Evolutionary conservation across 257 asterid species (phyloP), one percentile per base, ranked within the genome.

Genomic region (Jasminum sambac): DNA sequence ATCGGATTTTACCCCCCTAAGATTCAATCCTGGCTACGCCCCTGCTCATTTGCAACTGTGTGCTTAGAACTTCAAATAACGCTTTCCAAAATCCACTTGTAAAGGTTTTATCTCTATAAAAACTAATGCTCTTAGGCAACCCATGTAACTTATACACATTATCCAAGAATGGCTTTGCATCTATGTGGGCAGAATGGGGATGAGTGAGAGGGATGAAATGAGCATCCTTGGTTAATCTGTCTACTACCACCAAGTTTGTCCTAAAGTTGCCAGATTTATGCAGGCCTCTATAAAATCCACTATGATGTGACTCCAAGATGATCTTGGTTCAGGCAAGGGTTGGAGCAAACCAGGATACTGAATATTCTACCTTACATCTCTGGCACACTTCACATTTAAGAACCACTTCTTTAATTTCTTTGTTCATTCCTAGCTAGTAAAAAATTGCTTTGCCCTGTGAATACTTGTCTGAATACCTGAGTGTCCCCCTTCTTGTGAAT

Each of bases 221-320:
- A 9, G 6, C 23, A 11, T 12, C 16, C 30, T 46, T n/a, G 6
- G 63, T 14, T 1, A 38, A 67, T 19, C 26, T 24, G 16, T 67
- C 43, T 0, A 46, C 42, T 3, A 46, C 30, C 0, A 36, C 25
- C 5, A 48, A 3, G 6, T 42, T 66, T 0, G 42, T 17, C 0
- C 16, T 17, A 8, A 41, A 42, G 0, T 43, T 36, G 2, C 3
- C 8, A 5, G 30, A 67, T 0, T 30, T 46, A 46, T 43, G 72
- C 3, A 67, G 16, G 2, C 60, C 25, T 14, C 48, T 63, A 67
- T 25, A 26, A 44, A 67, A 10, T 46, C 72, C 72, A 67, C 16
- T 0, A 63, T 6, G 25, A 65, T 17, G 17, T 40, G 57, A 2
- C 25, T 41, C 70, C 70, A 65, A 14, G 69, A 17, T 0, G n/a